Conservation (phyloP, 805 yeast genomes). For the Vanderwaltozyma yarrowii region DNA sequence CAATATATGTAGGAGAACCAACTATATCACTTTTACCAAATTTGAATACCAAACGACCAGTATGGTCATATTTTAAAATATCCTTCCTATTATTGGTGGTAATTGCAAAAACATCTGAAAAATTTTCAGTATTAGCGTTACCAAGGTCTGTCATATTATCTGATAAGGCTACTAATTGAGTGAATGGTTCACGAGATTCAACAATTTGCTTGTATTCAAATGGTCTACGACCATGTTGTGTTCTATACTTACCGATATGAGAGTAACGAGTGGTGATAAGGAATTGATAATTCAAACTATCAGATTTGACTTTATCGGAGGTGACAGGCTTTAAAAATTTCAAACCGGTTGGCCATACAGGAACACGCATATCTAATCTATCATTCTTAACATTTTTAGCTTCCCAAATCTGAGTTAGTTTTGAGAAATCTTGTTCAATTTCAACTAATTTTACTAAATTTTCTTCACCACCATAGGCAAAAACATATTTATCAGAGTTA, state of each 20-base stretch:
- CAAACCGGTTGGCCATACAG: conserved; percentile 59
- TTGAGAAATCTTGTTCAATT: conserved; percentile 14
- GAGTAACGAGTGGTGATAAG: conserved; percentile 48
- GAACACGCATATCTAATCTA: conserved; percentile 67
- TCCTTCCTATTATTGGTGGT: conserved; percentile 63
- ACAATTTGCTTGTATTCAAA: conserved; percentile 27
- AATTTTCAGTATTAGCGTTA: conserved; percentile 12
- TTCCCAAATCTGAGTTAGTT: conserved; percentile 39
- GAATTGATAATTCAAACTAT: conserved; percentile 33
- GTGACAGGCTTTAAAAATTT: conserved; percentile 36
- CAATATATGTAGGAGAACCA: conserved; percentile 30
- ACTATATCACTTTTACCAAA: conserved; percentile 73
- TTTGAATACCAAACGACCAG: conserved; percentile 53
- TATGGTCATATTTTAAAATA: conserved; percentile 45
- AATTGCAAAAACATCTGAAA: conserved; percentile 37
- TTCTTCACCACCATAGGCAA: conserved; percentile 85
- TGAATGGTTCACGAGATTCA: conserved; percentile 22
- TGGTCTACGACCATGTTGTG: conserved; percentile 62
- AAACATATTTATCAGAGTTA: conserved; percentile 32
- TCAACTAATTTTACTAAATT: conserved; percentile 31
- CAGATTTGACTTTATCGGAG: conserved; percentile 11
- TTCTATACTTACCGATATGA: conserved; percentile 64
- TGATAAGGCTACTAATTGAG: conserved; percentile 12
- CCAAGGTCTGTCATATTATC: conserved; percentile 11
- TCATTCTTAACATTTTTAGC: conserved; percentile 81